Evolutionary conservation across 768 basidiomycete species (phyloP).

Genomic region (Leucocoprinus sp.): DNA sequence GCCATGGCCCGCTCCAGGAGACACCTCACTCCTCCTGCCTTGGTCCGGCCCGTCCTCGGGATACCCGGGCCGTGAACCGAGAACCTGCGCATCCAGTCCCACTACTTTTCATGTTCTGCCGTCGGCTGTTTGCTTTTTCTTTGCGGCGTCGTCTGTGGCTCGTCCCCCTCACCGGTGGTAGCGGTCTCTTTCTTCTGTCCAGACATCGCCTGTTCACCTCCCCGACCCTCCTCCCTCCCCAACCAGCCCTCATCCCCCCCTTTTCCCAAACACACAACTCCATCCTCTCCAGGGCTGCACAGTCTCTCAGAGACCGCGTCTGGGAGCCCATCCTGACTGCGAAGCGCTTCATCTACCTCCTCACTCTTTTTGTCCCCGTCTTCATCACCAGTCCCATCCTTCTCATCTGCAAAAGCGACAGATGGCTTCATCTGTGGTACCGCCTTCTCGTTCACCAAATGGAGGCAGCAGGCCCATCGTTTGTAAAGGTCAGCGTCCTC

Average conservation of each 20-base stretch:
- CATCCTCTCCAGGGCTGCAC: constrained; percentile 33
- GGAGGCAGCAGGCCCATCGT: constrained; percentile 94
- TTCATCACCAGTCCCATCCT: constrained; percentile 80
- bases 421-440: constrained; percentile 98
- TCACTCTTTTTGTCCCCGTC: constrained; percentile 80
- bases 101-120: too few species aligned
- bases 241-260: constrained; percentile 31
- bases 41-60: too few species aligned
- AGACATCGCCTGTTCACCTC: constrained; percentile 38
- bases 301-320: constrained; percentile 48
- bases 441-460: constrained; percentile 79
- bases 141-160: constrained; percentile 39
- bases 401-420: constrained; percentile 65
- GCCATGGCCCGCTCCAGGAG: constrained; percentile 37
- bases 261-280: constrained; percentile 18
- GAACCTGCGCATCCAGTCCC: too few species aligned
- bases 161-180: constrained; percentile 47
- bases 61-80: too few species aligned
- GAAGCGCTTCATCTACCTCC: constrained; percentile 75
- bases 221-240: constrained; percentile 36
- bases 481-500: constrained; percentile 68
- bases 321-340: constrained; percentile 85
- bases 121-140: too few species aligned
- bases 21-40: neutral
- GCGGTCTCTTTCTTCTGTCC: constrained; percentile 42